These are phyloP conservation scores for Yarrowia divulgata DNA, from an alignment of 805 yeast genomes.

Conservation along the genomic window DNA sequence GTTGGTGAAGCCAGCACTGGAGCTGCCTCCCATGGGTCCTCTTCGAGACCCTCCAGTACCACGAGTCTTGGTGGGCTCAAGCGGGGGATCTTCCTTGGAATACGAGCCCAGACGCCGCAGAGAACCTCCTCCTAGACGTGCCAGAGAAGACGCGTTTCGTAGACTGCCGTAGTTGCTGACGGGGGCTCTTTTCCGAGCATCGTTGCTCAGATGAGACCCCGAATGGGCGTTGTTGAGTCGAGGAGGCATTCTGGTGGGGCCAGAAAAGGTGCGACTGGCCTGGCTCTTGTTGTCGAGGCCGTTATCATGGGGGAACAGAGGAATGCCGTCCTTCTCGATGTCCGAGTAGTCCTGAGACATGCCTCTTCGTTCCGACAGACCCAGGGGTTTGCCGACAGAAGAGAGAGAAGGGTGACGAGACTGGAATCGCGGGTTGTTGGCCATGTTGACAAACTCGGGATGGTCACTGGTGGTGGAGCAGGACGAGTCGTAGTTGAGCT, in stretches of 20 bases:
- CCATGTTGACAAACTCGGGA: slow-evolving; percentile 24
- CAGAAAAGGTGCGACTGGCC: slow-evolving; percentile 27
- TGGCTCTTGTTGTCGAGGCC: slow-evolving; percentile 13
- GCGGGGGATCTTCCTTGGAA: slow-evolving; percentile 24
- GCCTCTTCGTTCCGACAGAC: slow-evolving; percentile 10
- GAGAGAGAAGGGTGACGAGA: slow-evolving; percentile 43
- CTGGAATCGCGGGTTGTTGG: slow-evolving; percentile 43
- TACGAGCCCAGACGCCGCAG: slow-evolving; percentile 33
- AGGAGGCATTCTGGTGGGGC: slow-evolving; percentile 23
- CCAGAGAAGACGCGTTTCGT: slow-evolving; percentile 25
- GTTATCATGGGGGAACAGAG: slow-evolving; percentile 25
- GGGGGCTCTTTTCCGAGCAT: slow-evolving; percentile 18
- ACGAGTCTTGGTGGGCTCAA: slow-evolving; percentile 24
- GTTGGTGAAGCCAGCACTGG: slow-evolving; percentile 8
- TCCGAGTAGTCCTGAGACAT: slow-evolving; percentile 29
- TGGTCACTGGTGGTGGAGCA: slow-evolving; percentile 38
- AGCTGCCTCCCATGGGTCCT: slow-evolving; percentile 17
- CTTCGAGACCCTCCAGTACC: slow-evolving; percentile 11
- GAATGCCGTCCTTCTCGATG: slow-evolving; percentile 35
- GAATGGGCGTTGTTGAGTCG: slow-evolving; percentile 27
- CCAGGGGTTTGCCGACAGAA: slow-evolving; percentile 16
- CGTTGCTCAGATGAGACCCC: slow-evolving; percentile 14
- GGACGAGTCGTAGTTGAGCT: slow-evolving; percentile 38
- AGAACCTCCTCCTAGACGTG: slow-evolving; percentile 33
- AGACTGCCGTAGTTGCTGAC: slow-evolving; percentile 33